Base-by-base conservation (phyloP, 2,329 filamentous ascomycete species). In the Aureobasidium sp. region DNA sequence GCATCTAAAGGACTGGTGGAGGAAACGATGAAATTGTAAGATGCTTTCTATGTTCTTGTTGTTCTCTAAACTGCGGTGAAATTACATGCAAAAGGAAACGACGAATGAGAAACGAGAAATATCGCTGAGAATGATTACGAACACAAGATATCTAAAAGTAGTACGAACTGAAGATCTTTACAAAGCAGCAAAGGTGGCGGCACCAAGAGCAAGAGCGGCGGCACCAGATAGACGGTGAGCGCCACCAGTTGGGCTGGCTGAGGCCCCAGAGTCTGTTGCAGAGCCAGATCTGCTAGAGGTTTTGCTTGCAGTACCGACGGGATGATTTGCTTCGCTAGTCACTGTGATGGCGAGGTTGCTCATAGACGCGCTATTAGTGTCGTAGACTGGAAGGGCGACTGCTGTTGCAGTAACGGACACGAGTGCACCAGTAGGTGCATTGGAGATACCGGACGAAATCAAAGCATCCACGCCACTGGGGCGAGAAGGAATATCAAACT, bases 401-500 rank as follows among this genome's bases (percentile, higher is more conserved):
- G 75, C 76, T 27, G 81, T 86, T 62, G 80, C 73, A 21, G 75
- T 79, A 54, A 91, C 81, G 2, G 76, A 67, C 30, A 88, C 81
- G 59, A 96, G 71, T 59, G 74, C 73, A 45, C 79, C 79, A 5
- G 71, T 72, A 42, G 86, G 85, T 61, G 85, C 82, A 65, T 83
- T 83, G 53, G 75, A 77, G 63, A 96, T 83, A 65, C 93, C 92
- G 53, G 88, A 84, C 66, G 89, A 79, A 71, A 97, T 93, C 69
- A 96, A 80, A 49, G 83, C 79, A 64, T 86, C 79, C 42, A 86
- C 86, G 66, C 86, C 88, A 4, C 82, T 78, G 13, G 91, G 91
- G 6, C 84, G 79, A 3, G 70, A 76, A 52, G 88, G 92, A 62
- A 96, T 78, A 49, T 86, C 87, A 78, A 96, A 97, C 79, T 90